Base-by-base conservation (phyloP, 345 rosid species). In the Carallia brachiata region DNA sequence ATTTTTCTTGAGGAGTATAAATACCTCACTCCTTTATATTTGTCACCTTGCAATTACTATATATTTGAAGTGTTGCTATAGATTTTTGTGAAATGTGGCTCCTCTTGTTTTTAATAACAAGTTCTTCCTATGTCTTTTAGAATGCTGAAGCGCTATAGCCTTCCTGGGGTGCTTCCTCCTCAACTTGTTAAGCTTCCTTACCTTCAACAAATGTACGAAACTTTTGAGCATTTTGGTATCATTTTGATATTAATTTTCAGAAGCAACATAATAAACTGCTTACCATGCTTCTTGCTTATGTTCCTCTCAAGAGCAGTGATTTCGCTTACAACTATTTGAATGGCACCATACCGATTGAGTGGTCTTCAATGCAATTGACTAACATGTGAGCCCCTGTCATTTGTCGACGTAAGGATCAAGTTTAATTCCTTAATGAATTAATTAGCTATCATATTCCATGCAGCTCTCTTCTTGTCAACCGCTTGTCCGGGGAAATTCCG, bases 111-210 rank as follows among this genome's bases (percentile, higher is more conserved):
- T 44, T 44, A 23, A 62, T 63, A 6, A 36, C n/a, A 15, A 30
- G 16, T 4, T 6, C 18, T 52, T 52, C 39, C 31, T 18, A 6
- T 61, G 56, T 16, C 18, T 31, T 80, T 71, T 71, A 89, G 92
- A 48, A 50, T 15, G 59, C 77, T 93, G 37, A 83, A 83, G 82
- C 68, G 62, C 55, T 73, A 66, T 60, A 90, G 73, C 67, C 97
- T 93, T 70, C 81, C 90, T 0, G 98, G 98, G 60, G 73, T 70
- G 60, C 92, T 90, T 30, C 92, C 96, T 50, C 80, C 88, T 60
- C 82, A 88, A 69, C 68, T 90, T 27, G 74, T 81, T 7, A 74
- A 72, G 78, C 95, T 93, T 73, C 85, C 77, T 16, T 77, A 79
- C 68, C 84, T 93, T 64, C 65, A 79, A 68, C n/a, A 6, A 16